phyloP scores from a whole-genome alignment of 805 yeast genomes.

The Pichia deserticola region DNA sequence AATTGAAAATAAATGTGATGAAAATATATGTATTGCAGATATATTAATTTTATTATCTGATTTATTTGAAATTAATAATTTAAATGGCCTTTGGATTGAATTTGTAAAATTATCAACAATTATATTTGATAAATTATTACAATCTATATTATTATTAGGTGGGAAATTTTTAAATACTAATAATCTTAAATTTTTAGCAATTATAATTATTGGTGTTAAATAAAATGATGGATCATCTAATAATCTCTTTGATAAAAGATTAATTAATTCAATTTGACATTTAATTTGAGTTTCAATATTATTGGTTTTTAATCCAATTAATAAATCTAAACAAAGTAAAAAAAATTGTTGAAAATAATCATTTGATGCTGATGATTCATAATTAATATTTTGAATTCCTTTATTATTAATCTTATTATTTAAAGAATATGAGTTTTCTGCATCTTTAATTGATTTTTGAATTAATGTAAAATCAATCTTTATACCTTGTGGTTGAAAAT shows the following conservation, averaged over 20 bases:
- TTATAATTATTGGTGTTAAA: slow-evolving; percentile 4
- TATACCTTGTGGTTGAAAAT: not conserved
- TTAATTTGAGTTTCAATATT: not conserved
- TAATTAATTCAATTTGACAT: slow-evolving; percentile 1
- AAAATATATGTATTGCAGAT: slow-evolving; percentile 7
- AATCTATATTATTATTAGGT: not conserved
- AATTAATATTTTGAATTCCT: too few species aligned
- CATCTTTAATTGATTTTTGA: not conserved
- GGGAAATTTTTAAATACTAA: not conserved
- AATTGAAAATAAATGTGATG: slow-evolving; percentile 6
- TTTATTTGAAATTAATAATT: slow-evolving; percentile 5
- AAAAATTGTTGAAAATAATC: slow-evolving; percentile 4
- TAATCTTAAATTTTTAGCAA: slow-evolving; percentile 1
- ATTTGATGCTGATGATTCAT: not conserved
- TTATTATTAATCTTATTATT: too few species aligned
- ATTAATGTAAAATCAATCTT: not conserved
- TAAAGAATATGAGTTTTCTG: too few species aligned
- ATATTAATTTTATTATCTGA: slow-evolving; percentile 5
- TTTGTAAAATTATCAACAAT: slow-evolving; percentile 6
- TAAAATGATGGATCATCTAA: slow-evolving; percentile 5
- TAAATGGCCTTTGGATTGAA: slow-evolving; percentile 5
- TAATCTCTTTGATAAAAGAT: slow-evolving; percentile 2
- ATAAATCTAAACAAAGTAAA: not conserved
- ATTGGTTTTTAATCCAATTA: not conserved
- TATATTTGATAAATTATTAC: not conserved